Percentiles rank a stretch among this genome's conserved stretches.
These are phyloP conservation scores for Globisporangium nagaii DNA, from an alignment of 352 stramenopile species.

Conservation along the genomic window DNA sequence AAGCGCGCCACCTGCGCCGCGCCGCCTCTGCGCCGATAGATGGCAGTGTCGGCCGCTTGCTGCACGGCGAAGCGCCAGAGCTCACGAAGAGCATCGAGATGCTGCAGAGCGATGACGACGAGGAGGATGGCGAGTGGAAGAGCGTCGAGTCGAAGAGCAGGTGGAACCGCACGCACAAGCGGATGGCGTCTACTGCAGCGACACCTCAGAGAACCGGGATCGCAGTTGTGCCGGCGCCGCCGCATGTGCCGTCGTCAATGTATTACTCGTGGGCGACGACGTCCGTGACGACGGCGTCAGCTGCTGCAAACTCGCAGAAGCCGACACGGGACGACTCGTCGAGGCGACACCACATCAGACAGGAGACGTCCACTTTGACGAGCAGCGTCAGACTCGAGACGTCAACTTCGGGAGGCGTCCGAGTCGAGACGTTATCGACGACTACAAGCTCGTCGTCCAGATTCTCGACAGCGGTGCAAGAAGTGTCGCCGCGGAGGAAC, in stretches of 20 bases:
- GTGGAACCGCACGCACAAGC: conserved; percentile 11
- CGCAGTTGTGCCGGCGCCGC: not conserved
- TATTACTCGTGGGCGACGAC: conserved; percentile 11
- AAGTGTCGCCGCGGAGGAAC: not conserved
- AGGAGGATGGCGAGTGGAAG: conserved; percentile 8
- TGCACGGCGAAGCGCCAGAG: not conserved
- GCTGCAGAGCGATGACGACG: not conserved
- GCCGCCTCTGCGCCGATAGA: not conserved
- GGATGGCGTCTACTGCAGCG: not conserved
- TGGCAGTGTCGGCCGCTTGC: no score
- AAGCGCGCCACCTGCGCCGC: conserved; percentile 5
- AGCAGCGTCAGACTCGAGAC: not conserved
- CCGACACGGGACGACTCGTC: not conserved
- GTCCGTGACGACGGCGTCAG: not conserved
- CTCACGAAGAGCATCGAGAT: not conserved
- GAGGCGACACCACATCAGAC: not conserved
- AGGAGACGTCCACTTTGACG: not conserved
- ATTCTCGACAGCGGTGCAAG: not conserved
- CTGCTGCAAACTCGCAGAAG: not conserved
- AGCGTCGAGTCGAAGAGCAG: conserved; percentile 10
- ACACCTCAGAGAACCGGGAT: not conserved
- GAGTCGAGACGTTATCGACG: not conserved
- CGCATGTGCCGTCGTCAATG: not conserved
- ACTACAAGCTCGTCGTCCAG: not conserved
- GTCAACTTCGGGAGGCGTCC: not conserved